These are phyloP conservation scores for Prunus armeniaca DNA, from an alignment of 306 rosid species.

Conservation along the genomic window DNA sequence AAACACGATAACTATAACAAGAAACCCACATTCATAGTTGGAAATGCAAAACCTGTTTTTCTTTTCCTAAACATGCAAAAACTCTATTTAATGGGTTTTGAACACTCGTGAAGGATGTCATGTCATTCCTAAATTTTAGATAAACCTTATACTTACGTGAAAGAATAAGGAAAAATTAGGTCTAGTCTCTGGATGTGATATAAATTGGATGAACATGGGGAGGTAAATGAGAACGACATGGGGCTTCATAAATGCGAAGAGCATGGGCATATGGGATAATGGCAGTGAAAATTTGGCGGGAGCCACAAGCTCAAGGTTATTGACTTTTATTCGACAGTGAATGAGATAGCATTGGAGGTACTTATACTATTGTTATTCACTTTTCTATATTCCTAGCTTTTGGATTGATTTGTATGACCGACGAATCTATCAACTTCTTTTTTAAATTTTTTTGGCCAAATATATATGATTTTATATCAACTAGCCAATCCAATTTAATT, in stretches of 20 bases:
- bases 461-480: neutral
- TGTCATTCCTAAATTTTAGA: neutral
- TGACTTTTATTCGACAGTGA: neutral
- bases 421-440: neutral
- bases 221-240: neutral
- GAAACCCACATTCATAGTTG: neutral
- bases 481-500: no score
- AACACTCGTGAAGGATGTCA: no score
- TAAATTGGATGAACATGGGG: neutral
- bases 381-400: constrained; percentile 1
- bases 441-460: neutral
- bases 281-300: neutral
- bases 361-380: neutral
- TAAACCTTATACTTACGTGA: neutral
- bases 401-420: neutral
- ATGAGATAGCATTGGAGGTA: neutral
- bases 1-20: no score
- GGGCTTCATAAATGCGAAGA: neutral
- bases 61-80: no score
- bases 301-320: neutral
- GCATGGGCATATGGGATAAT: neutral
- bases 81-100: no score
- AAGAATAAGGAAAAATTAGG: neutral
- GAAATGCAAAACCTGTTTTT: neutral
- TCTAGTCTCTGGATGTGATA: neutral